A percentile compares a stretch with the other conserved stretches of the same genome.
These are phyloP conservation scores for Colletotrichum euphorbiae DNA, from an alignment of 2,329 filamentous ascomycete genomes.

Conservation along the genomic window DNA sequence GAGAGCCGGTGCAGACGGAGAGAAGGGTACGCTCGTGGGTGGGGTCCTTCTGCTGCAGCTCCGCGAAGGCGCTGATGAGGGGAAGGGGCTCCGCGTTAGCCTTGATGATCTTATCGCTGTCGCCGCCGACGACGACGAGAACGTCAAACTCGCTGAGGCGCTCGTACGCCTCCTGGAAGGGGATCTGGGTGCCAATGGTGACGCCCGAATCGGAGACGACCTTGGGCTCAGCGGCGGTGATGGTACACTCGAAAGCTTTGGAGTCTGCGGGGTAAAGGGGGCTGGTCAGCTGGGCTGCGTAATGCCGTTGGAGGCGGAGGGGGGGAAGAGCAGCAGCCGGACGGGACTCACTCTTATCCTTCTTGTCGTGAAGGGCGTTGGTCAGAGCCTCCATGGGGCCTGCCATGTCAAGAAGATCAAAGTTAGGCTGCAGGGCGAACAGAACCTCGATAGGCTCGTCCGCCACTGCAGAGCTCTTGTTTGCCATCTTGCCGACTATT, in stretches of 20 bases:
- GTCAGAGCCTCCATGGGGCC: conserved; percentile 65
- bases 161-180: conserved; percentile 80
- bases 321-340: background rate
- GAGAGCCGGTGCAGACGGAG: conserved; percentile 82
- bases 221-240: conserved; percentile 65
- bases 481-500: conserved; percentile 62
- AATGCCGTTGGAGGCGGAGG: background rate
- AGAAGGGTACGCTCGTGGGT: conserved; percentile 83
- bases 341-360: conserved; percentile 62
- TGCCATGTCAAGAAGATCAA: conserved; percentile 69
- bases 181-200: conserved; percentile 78
- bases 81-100: conserved; percentile 75
- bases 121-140: conserved; percentile 81
- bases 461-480: conserved; percentile 68
- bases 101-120: conserved; percentile 72
- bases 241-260: conserved; percentile 70
- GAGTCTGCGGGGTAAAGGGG: conserved; percentile 52
- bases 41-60: conserved; percentile 83
- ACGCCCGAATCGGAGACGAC: conserved; percentile 72
- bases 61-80: conserved; percentile 80
- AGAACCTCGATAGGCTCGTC: conserved; percentile 71
- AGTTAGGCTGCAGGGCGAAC: conserved; percentile 70
- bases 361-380: conserved; percentile 63
- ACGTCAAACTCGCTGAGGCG: conserved; percentile 82
- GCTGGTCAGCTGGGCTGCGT: conserved; percentile 27